Evolutionary conservation across 192 early-diverging fungal genomes (phyloP), one percentile per base, ranked within the genome.

Genomic region (Entrophospora sp.): DNA sequence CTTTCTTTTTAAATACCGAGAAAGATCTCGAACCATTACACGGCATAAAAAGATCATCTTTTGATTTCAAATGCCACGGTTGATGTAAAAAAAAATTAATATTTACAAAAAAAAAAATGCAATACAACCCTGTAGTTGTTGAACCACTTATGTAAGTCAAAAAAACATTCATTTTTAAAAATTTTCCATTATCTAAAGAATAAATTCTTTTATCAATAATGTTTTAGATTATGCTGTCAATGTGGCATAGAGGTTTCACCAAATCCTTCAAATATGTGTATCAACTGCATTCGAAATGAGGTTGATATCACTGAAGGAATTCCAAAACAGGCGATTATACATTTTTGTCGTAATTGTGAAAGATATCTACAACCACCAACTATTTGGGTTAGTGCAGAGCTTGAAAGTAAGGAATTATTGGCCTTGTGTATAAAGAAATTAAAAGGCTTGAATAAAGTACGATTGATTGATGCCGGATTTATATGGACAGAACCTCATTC

Each of bases 231-330:
- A n/a, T 94, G 91, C 76, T 94, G 92, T 71, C 85, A 85, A 72
- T 98, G 96, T 80, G 96, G 95, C 66, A 88, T 88, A 7, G 85
- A 90, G 5, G 95, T 96, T 64, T 84, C 93, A 38, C 95, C 96
- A 25, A 98, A 98, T 77, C 90, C 94, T 30, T 93, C 96, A 42
- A 96, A 95, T 81, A 94, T 96, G 93, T 98, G 96, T 76, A 86
- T 95, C 66, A 91, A 93, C 83, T 98, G 96, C 78, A 95, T 98
- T 73, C 90, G 94, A 45, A 89, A 87, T 55, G 89, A 94, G 59
- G 93, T 97, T 42, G 96, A 98, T 71, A 97, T 98, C 70, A 97
- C 95, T 9, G 96, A 98, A 74, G 95, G 94, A 28, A 98, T 95
- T 57, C 96, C 96, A 32, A 98, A 98, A 79, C 92, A 96, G 59